Evolutionary conservation across 163 green algal species (phyloP), one percentile per base, ranked within the genome.

Genomic region (Volvox carteri): DNA sequence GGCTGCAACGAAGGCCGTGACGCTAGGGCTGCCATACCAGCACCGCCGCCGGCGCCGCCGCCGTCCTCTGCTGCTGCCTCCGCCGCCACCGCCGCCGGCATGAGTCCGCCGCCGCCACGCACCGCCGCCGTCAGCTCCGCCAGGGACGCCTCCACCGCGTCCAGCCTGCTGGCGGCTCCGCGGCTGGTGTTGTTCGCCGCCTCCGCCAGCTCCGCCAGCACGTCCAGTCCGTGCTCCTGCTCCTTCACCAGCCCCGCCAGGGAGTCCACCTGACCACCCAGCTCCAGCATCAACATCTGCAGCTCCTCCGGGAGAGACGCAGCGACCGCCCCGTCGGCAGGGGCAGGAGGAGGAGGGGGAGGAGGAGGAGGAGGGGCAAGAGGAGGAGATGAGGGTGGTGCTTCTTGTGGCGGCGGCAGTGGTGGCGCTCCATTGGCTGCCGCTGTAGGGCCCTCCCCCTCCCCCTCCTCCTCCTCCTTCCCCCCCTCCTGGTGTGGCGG

Each of bases 161-260:
- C 79, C 62, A 78, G 60, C 28, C 79, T n/a, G n/a, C 23, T 37
- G n/a, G 62, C 44, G 44, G 44, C 42, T 7, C 41, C 62, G n/a
- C 79, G 79, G 62, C 54, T 70, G 44, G 18, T 19, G 62, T n/a
- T 39, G 18, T 28, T 48, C 5, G 79, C 79, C n/a, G n/a, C 44
- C 79, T 86, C 79, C 11, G 79, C 62, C 83, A 81, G 42, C 68
- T 73, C 19, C 83, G 83, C 83, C 83, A 88, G 39, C 50, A 88
- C 83, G 56, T 88, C 83, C 67, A 88, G 68, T 2, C 83, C 83
- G 68, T 81, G 83, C 83, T 88, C 83, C 48, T 88, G 83, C 83
- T 88, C 83, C 35, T 8, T 9, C 12, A 81, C 48, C 83, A 74
- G 12, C 0, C 28, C 37, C 9, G 21, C 19, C 48, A 88, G 35